Evolutionary conservation across 2,329 filamentous ascomycete species (phyloP).

Genomic region (Aspergillus fumigatus): DNA sequence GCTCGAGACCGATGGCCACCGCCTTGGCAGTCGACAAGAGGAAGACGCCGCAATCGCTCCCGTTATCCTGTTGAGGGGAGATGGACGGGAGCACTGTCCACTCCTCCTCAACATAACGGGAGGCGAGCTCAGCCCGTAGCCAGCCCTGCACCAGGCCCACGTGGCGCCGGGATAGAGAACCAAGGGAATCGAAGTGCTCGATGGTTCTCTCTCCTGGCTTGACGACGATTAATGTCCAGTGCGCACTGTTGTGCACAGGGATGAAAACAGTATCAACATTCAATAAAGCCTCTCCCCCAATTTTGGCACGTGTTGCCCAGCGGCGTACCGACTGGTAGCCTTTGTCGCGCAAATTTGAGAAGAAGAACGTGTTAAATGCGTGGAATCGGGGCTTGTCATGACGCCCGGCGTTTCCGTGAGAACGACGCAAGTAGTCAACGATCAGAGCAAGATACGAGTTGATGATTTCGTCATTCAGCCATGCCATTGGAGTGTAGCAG

Average conservation of each 20-base stretch:
- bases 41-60: slow-evolving; percentile 49
- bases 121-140: slow-evolving; percentile 40
- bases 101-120: slow-evolving; percentile 38
- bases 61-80: slow-evolving; percentile 45
- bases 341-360: slow-evolving; percentile 38
- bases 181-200: slow-evolving; percentile 47
- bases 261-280: slow-evolving; percentile 45
- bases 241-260: slow-evolving; percentile 42
- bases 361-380: slow-evolving; percentile 45
- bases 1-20: slow-evolving; percentile 42
- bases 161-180: slow-evolving; percentile 27
- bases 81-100: slow-evolving; percentile 38
- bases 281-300: slow-evolving; percentile 41
- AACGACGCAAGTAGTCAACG: slow-evolving; percentile 34
- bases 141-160: slow-evolving; percentile 37
- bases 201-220: slow-evolving; percentile 40
- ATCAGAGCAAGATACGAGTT: slow-evolving; percentile 43
- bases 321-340: slow-evolving; percentile 37
- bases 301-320: slow-evolving; percentile 46
- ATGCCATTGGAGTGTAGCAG: slow-evolving; percentile 32
- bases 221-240: slow-evolving; percentile 48
- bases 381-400: slow-evolving; percentile 37
- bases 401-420: slow-evolving; percentile 29
- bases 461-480: slow-evolving; percentile 46
- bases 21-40: slow-evolving; percentile 47